phyloP scores from a whole-genome alignment of 345 rosid species.

The Boechera divaricarpa region DNA sequence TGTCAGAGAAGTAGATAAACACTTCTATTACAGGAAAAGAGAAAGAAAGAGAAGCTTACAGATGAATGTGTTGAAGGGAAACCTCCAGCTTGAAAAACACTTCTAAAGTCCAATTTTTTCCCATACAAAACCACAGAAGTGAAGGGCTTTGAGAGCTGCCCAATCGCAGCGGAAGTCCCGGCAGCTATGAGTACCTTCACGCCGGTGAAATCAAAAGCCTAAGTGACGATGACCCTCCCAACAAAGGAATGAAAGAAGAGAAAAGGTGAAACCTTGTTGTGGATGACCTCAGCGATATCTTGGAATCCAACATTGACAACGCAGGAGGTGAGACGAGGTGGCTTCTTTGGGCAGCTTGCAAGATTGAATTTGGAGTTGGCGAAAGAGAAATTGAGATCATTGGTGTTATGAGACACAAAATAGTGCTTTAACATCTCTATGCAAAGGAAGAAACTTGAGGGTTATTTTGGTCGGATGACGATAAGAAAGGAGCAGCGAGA shows the following conservation, averaged over 20 bases:
- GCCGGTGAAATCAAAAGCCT: constrained; percentile 20
- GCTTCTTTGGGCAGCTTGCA: constrained; percentile 36
- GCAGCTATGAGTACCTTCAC: constrained; percentile 80
- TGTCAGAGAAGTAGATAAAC: constrained; percentile 20
- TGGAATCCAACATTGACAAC: constrained; percentile 52
- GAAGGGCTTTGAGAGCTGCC: constrained; percentile 86
- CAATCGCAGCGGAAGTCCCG: constrained; percentile 71
- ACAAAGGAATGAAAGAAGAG: not conserved
- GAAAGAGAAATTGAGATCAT: constrained; percentile 27
- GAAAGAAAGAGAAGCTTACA: constrained; percentile 27
- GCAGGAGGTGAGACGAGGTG: constrained; percentile 44
- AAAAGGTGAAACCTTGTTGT: constrained; percentile 63
- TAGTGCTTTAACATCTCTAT: constrained; percentile 40
- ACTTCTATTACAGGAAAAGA: not conserved
- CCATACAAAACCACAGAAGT: constrained; percentile 64
- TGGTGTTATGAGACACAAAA: constrained; percentile 25
- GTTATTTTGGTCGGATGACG: constrained; percentile 20
- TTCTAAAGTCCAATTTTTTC: constrained; percentile 61
- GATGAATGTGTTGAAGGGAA: constrained; percentile 93
- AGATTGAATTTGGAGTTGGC: constrained; percentile 33
- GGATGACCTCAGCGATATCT: constrained; percentile 63
- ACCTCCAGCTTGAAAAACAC: constrained; percentile 77
- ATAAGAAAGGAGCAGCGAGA: constrained; percentile 31
- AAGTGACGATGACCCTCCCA: constrained; percentile 10
- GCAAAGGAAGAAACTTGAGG: constrained; percentile 3